phyloP scores from a whole-genome alignment of 169 alveolate species.

The Theileria orientalis region DNA sequence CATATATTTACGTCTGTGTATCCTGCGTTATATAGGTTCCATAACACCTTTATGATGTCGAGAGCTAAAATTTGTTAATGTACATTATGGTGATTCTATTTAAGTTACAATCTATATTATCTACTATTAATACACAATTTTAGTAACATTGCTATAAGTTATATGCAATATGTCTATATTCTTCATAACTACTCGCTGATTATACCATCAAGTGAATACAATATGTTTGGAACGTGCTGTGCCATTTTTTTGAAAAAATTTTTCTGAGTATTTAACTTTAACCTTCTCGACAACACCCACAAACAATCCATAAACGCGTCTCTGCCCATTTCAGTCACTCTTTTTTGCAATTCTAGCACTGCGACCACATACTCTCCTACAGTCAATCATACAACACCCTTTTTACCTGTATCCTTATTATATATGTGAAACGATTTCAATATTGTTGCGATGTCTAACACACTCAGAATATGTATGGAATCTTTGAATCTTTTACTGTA shows the following conservation, averaged over 20 bases:
- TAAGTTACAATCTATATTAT: too few relatives aligned
- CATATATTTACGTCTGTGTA: conserved; percentile 21
- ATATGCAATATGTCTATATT: neutral
- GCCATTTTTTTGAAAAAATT: conserved; percentile 42
- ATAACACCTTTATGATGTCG: conserved; percentile 37
- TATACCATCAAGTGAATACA: conserved; percentile 44
- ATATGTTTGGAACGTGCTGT: conserved; percentile 53
- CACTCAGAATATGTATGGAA: conserved; percentile 25
- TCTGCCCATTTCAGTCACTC: conserved; percentile 26
- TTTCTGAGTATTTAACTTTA: conserved; percentile 48
- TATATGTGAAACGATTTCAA: conserved; percentile 40
- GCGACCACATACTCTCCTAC: conserved; percentile 62
- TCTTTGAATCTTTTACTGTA: conserved; percentile 61
- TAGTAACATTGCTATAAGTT: neutral
- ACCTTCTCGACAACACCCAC: conserved; percentile 33
- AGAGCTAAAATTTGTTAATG: neutral
- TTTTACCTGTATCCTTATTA: conserved; percentile 55
- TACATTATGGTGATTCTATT: too few relatives aligned
- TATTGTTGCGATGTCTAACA: conserved; percentile 22
- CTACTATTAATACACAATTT: too few relatives aligned
- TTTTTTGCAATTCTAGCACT: conserved; percentile 14
- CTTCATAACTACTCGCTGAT: neutral
- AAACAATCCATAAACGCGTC: conserved; percentile 12
- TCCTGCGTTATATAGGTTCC: conserved; percentile 58
- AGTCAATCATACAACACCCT: neutral